These are phyloP conservation scores for Arachis monticola DNA, from an alignment of 331 rosid species.

Conservation along the genomic window DNA sequence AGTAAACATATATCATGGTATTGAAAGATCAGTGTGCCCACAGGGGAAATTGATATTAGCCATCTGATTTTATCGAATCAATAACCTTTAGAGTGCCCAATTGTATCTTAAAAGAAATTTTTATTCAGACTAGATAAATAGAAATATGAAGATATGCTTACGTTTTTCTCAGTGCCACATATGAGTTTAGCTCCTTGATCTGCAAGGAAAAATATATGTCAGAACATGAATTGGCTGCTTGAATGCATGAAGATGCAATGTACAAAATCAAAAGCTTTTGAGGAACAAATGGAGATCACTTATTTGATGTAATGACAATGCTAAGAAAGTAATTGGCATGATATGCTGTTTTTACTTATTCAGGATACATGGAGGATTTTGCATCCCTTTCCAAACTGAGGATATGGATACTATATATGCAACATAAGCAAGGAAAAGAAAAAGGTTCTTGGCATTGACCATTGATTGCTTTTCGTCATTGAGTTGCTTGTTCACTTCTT, in stretches of 20 bases:
- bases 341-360: slow-evolving; percentile 29
- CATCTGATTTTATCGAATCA: slow-evolving; percentile 6
- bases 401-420: slow-evolving; percentile 31
- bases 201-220: slow-evolving; percentile 53
- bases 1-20: slow-evolving; percentile 13
- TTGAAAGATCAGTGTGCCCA: slow-evolving; percentile 29
- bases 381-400: slow-evolving; percentile 27
- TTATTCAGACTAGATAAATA: slow-evolving; percentile 10
- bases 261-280: too few species aligned
- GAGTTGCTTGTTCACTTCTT: slow-evolving; percentile 92
- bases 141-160: slow-evolving; percentile 50
- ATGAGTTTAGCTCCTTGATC: slow-evolving; percentile 99
- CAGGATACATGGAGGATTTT: not conserved
- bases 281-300: slow-evolving; percentile 9
- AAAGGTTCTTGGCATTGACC: slow-evolving; percentile 57
- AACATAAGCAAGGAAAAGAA: slow-evolving; percentile 13
- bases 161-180: slow-evolving; percentile 96
- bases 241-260: too few species aligned
- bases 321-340: slow-evolving; percentile 14
- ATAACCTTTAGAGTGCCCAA: slow-evolving; percentile 21
- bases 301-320: slow-evolving; percentile 30
- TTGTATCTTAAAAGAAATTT: not conserved
- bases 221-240: not conserved
- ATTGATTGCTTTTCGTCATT: slow-evolving; percentile 96
- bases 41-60: not conserved